A percentile compares a stretch with the other conserved stretches of the same genome.
These are phyloP conservation scores for Mesembryanthemum crystallinum DNA, from an alignment of 148 eudicot genomes.

Conservation along the genomic window DNA sequence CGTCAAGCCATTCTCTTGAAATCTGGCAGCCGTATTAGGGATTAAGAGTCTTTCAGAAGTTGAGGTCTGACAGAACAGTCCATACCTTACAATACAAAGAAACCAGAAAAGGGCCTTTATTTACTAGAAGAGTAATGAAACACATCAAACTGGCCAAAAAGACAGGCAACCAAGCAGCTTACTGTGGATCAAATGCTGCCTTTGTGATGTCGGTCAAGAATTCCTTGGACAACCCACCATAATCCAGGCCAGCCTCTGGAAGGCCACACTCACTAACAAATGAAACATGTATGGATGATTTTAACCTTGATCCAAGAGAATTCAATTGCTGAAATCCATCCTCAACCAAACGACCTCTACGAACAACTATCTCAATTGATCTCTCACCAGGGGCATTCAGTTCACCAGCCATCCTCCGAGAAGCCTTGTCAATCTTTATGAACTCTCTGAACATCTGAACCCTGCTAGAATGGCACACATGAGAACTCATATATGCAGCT, in stretches of 20 bases:
- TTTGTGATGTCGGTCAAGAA: slow-evolving; percentile 90
- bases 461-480: slow-evolving; percentile 40
- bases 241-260: slow-evolving; percentile 96
- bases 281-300: slow-evolving; percentile 85
- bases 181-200: slow-evolving; percentile 86
- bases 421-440: slow-evolving; percentile 82
- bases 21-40: slow-evolving; percentile 84
- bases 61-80: slow-evolving; percentile 87
- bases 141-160: background rate
- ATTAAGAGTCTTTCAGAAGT: slow-evolving; percentile 81
- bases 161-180: slow-evolving; percentile 29
- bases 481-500: background rate
- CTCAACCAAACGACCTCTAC: slow-evolving; percentile 83
- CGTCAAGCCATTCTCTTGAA: slow-evolving; percentile 72
- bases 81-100: slow-evolving; percentile 56
- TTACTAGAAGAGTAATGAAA: slow-evolving; percentile 11
- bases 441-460: slow-evolving; percentile 97
- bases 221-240: slow-evolving; percentile 95
- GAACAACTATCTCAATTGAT: slow-evolving; percentile 77
- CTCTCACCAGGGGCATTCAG: slow-evolving; percentile 73
- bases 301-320: slow-evolving; percentile 69
- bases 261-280: slow-evolving; percentile 96
- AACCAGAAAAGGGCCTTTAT: slow-evolving; percentile 16
- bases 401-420: slow-evolving; percentile 92
- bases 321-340: slow-evolving; percentile 90